Evolutionary conservation across 2,329 filamentous ascomycete genomes (phyloP).

Genomic region (Thielaviopsis populi): DNA sequence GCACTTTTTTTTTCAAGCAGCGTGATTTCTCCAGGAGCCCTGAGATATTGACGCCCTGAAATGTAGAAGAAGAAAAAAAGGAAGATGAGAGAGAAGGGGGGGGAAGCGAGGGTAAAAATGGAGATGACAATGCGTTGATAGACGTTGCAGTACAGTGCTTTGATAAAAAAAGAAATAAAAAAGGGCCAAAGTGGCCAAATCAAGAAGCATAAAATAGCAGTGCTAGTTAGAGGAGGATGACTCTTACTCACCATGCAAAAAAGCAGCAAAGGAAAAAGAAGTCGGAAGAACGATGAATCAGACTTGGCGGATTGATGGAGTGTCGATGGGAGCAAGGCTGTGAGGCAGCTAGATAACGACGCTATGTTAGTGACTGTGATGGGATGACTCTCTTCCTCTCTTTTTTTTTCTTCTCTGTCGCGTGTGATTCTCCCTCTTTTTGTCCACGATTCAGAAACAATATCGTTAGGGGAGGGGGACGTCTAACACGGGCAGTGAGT

Average conservation of each 20-base stretch:
- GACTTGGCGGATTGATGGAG: neutral
- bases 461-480: neutral
- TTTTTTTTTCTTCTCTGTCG: neutral
- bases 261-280: neutral
- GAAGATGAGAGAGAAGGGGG: neutral
- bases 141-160: neutral
- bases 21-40: neutral
- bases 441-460: neutral
- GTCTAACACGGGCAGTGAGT: neutral
- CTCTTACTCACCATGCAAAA: neutral
- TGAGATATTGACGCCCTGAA: conserved; percentile 1
- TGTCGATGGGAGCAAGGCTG: neutral
- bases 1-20: neutral
- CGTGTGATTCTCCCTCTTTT: neutral
- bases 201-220: neutral
- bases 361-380: neutral
- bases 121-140: neutral
- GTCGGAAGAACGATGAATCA: neutral
- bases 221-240: neutral
- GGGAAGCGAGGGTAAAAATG: neutral
- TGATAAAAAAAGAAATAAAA: neutral
- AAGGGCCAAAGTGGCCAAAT: neutral
- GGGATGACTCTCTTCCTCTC: neutral
- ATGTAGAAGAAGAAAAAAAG: neutral
- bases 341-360: neutral